phyloP scores from a whole-genome alignment of 2,329 filamentous ascomycete species.

The Pseudocercospora musae region DNA sequence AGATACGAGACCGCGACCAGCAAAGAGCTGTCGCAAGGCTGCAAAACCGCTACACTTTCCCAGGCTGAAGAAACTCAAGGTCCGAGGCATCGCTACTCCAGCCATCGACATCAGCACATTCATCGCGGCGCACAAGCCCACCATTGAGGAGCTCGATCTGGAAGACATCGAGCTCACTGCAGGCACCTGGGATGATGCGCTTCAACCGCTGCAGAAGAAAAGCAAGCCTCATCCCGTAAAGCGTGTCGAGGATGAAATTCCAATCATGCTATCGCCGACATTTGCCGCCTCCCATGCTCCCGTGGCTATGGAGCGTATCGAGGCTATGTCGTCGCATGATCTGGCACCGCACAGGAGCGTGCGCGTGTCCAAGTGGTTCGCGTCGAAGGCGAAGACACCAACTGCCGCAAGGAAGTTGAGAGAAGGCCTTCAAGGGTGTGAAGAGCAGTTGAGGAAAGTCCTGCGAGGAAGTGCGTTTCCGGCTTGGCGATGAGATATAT shows the following conservation, averaged over 20 bases:
- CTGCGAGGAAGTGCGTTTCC: slow-evolving; percentile 26
- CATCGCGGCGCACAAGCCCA: slow-evolving; percentile 63
- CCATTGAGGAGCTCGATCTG: slow-evolving; percentile 75
- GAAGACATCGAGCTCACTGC: slow-evolving; percentile 68
- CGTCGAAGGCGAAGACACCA: slow-evolving; percentile 14
- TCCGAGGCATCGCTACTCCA: slow-evolving; percentile 71
- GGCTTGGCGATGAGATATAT: slow-evolving; percentile 22
- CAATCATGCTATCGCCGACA: slow-evolving; percentile 35
- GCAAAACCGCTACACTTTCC: slow-evolving; percentile 59
- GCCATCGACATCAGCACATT: slow-evolving; percentile 67
- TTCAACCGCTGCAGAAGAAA: slow-evolving; percentile 61
- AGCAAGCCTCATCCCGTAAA: background rate
- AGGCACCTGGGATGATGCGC: slow-evolving; percentile 77
- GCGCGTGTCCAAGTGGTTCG: slow-evolving; percentile 25
- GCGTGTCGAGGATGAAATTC: slow-evolving; percentile 28
- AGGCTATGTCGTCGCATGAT: slow-evolving; percentile 6
- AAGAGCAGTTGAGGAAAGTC: slow-evolving; percentile 28
- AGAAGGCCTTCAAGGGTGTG: slow-evolving; percentile 28
- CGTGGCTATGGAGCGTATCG: slow-evolving; percentile 20
- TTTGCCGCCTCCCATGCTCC: slow-evolving; percentile 14
- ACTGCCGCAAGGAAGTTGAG: slow-evolving; percentile 18
- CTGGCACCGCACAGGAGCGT: slow-evolving; percentile 15
- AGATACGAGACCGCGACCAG: slow-evolving; percentile 6
- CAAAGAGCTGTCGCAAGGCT: background rate
- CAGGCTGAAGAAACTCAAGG: slow-evolving; percentile 62